Conservation (phyloP, 176 grass and related monocot genomes). For the Triticum monococcum region DNA sequence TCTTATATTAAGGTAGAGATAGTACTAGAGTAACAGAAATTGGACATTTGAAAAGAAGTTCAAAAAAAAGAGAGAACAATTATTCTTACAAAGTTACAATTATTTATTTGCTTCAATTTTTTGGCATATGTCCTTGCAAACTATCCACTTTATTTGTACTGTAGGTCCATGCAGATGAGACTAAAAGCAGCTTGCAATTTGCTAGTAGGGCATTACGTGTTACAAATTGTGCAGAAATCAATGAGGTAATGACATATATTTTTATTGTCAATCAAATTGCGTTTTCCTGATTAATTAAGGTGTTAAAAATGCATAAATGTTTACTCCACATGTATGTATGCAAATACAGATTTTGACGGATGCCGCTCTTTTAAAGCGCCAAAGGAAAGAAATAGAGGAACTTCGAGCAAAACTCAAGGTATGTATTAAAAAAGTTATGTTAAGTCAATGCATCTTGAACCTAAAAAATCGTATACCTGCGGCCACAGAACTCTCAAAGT, state of each 20-base stretch:
- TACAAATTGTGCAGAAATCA: slow-evolving; percentile 82
- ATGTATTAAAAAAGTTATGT: slow-evolving; percentile 13
- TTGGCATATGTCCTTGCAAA: background rate
- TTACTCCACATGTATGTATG: slow-evolving; percentile 25
- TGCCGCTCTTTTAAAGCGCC: slow-evolving; percentile 89
- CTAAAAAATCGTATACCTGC: slow-evolving; percentile 22
- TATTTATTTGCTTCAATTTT: background rate
- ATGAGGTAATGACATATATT: slow-evolving; percentile 60
- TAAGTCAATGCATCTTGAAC: slow-evolving; percentile 14
- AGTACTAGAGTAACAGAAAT: background rate
- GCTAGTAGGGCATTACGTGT: slow-evolving; percentile 87
- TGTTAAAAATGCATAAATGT: slow-evolving; percentile 3
- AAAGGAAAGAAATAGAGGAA: slow-evolving; percentile 93
- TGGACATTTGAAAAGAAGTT: background rate
- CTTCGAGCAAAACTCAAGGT: slow-evolving; percentile 80
- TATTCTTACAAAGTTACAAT: background rate
- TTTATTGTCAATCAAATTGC: background rate
- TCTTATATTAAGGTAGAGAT: too few species aligned
- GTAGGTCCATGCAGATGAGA: slow-evolving; percentile 87
- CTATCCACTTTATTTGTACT: slow-evolving; percentile 30
- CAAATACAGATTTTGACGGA: slow-evolving; percentile 88
- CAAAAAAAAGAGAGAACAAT: background rate
- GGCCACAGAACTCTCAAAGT: slow-evolving; percentile 74
- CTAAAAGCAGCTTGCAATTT: slow-evolving; percentile 94
- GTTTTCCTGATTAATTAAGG: slow-evolving; percentile 4